Conservation (phyloP, 1,284 basidiomycete species). For the Leucoagaricus sp. region DNA sequence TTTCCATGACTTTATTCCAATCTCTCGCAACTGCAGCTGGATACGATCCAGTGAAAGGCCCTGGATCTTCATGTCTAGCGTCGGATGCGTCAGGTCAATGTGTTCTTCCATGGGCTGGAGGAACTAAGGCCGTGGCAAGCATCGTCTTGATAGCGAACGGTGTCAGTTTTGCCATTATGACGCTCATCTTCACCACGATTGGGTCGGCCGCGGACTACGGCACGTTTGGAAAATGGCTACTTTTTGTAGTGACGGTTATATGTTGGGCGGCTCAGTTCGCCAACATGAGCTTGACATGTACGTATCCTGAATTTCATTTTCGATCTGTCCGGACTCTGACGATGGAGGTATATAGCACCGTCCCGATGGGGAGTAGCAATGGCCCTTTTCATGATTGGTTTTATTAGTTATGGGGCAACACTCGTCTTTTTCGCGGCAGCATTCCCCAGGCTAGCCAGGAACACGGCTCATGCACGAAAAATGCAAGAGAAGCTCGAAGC, state of each 20-base stretch:
- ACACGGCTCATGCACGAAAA: slow-evolving; percentile 67
- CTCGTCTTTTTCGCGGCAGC: slow-evolving; percentile 82
- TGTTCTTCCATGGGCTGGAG: slow-evolving; percentile 71
- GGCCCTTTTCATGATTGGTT: slow-evolving; percentile 80
- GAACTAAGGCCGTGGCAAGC: slow-evolving; percentile 72
- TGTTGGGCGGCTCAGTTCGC: slow-evolving; percentile 83
- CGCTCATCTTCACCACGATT: slow-evolving; percentile 78
- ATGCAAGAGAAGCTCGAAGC: slow-evolving; percentile 59
- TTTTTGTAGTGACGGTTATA: slow-evolving; percentile 70
- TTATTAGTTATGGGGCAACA: slow-evolving; percentile 76
- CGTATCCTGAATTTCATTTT: slow-evolving; percentile 18
- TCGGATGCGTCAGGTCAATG: slow-evolving; percentile 62
- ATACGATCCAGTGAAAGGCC: slow-evolving; percentile 64
- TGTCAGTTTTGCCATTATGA: slow-evolving; percentile 79
- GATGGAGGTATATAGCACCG: slow-evolving; percentile 43
- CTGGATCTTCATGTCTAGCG: slow-evolving; percentile 63
- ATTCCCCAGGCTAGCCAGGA: slow-evolving; percentile 82
- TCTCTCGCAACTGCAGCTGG: slow-evolving; percentile 67
- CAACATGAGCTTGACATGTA: slow-evolving; percentile 71
- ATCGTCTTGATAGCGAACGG: slow-evolving; percentile 78
- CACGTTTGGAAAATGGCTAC: slow-evolving; percentile 74
- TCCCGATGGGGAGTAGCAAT: slow-evolving; percentile 76
- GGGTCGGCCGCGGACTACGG: slow-evolving; percentile 84
- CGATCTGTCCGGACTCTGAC: slow-evolving; percentile 13
- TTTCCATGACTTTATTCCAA: slow-evolving; percentile 75